Base-by-base conservation (phyloP, 192 early-diverging fungal genomes). In the Backusella sp. region DNA sequence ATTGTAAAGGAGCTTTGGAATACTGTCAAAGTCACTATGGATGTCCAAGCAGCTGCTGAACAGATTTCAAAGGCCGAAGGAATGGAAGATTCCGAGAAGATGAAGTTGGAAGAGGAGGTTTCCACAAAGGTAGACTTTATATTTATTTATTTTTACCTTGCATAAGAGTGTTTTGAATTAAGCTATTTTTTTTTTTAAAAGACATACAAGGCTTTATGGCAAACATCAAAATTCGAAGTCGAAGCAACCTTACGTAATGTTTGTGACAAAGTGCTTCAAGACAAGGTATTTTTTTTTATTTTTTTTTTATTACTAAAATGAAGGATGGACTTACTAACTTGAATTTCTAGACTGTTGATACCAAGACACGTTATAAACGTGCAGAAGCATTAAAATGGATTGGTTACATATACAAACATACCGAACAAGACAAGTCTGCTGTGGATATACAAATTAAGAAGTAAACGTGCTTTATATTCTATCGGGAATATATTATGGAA, bases 1-100 rank as follows among this genome's bases (percentile, higher is more conserved):
- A 75, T 93, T 41, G 76, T 83, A 26, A 80, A 80, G 65, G 79
- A 80, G 41, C 26, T 83, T 6, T 83, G 78, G 76, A 67, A 68
- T 34, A 80, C 76, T 9, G 36, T 83, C 8, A 80, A 78, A 53
- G 67, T 72, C 23, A 76, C 76, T 21, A 76, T 83, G 76, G 82
- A 80, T 41, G 75, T 77, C 6, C 78, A 83, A 37, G 34, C 52
- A 1, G 69, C 76, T 3, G 70, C 52, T 17, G 75, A 79, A 37
- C 73, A 78, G 36, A 70, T 83, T 14, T 73, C 72, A 69, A 76
- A 79, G 49, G 78, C 76, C 1, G 82, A 83, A 35, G 70, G 46
- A 32, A 66, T 83, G 70, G 82, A 83, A 46, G 70, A 76, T 23
- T 73, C 78, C 11, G 79, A 77, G 26, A 73, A 77, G 30, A 52